phyloP scores from a whole-genome alignment of 129 eudicot species.

The Arctium lappa region DNA sequence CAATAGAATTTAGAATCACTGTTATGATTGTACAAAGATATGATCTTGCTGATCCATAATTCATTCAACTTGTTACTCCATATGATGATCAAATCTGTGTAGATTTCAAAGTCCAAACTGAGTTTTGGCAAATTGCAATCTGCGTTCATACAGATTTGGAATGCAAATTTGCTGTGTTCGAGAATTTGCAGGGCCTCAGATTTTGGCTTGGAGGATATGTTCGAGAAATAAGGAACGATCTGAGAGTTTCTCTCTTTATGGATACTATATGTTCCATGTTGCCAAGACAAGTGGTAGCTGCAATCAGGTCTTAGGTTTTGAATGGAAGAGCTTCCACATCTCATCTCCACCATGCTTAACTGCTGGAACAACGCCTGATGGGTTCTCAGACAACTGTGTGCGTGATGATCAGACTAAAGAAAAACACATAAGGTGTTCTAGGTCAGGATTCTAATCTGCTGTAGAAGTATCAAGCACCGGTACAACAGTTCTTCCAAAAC shows the following conservation, averaged over 20 bases:
- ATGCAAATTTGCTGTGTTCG: no score
- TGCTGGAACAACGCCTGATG: conserved; percentile 51
- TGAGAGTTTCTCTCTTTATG: conserved; percentile 38
- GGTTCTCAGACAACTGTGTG: conserved; percentile 49
- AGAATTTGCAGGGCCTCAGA: no score
- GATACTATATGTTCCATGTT: conserved; percentile 56
- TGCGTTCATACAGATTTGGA: no score
- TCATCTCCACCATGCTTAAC: conserved; percentile 48
- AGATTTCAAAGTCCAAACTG: no score
- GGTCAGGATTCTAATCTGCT: conserved; percentile 42
- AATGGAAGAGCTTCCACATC: conserved; percentile 46
- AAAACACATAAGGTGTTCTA: no score
- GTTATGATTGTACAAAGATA: no score
- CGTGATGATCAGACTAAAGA: conserved; percentile 32
- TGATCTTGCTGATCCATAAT: no score
- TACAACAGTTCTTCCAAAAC: conserved; percentile 27
- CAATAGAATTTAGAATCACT: no score
- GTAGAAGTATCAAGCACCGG: conserved; percentile 48
- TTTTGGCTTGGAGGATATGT: background rate
- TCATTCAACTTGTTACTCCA: no score
- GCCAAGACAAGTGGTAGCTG: conserved; percentile 42
- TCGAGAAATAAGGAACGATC: conserved; percentile 54
- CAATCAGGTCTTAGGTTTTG: conserved; percentile 36
- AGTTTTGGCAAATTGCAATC: no score
- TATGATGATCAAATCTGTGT: no score